Conservation (phyloP, 495 filamentous ascomycete genomes). For the Aspergillus cristatus region DNA sequence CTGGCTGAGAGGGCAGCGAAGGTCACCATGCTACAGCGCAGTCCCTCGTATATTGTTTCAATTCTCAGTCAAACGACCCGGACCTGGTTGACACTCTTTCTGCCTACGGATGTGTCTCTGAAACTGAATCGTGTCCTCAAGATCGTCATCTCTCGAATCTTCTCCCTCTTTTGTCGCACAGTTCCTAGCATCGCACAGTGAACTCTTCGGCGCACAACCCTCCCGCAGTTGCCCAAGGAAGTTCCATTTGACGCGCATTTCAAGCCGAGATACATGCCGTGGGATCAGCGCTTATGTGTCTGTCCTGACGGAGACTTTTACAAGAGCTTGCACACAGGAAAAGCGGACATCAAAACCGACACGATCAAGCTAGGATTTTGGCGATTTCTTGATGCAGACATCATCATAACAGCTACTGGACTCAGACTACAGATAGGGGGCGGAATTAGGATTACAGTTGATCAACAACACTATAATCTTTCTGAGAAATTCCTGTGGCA, state of each 20-base stretch:
- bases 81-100: constrained; percentile 18
- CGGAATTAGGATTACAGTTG: constrained; percentile 33
- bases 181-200: constrained; percentile 39
- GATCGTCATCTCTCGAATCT: constrained; percentile 20
- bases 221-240: constrained; percentile 37
- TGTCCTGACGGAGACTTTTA: constrained; percentile 66
- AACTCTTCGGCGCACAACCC: constrained; percentile 24
- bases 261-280: constrained; percentile 54
- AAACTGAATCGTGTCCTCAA: constrained; percentile 23
- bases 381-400: constrained; percentile 47
- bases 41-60: constrained; percentile 42
- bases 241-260: constrained; percentile 54
- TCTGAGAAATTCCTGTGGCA: constrained; percentile 34
- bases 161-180: constrained; percentile 34
- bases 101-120: constrained; percentile 17
- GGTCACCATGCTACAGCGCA: constrained; percentile 41
- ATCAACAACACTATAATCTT: constrained; percentile 32
- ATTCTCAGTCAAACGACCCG: constrained; percentile 19
- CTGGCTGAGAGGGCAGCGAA: constrained; percentile 21
- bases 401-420: constrained; percentile 61
- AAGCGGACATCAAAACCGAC: constrained; percentile 55
- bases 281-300: constrained; percentile 60
- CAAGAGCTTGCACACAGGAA: constrained; percentile 44
- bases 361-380: constrained; percentile 52
- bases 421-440: constrained; percentile 41